Evolutionary conservation across 352 stramenopile genomes (phyloP), one percentile per base, ranked within the genome.

Genomic region (Phytophthora pistaciae): DNA sequence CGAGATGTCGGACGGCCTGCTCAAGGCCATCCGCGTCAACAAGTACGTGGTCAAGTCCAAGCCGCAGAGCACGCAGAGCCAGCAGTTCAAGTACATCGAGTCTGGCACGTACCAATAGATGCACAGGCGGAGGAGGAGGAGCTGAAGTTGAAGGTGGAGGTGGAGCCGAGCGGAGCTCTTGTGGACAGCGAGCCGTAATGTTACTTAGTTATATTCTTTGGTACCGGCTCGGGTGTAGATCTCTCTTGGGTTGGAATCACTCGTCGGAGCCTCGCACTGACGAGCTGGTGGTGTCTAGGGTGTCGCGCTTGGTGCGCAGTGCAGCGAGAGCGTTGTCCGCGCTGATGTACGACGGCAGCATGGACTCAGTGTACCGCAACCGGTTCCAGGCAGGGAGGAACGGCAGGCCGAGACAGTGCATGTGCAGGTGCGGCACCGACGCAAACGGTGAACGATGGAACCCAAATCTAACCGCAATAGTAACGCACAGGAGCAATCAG

Each of bases 1-100:
- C 53, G 87, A 96, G 66, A 94, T 92, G 82, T 92, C 88, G 52
- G 88, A 96, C 62, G 86, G 85, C 1, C 68, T 96, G 54, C 80
- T 96, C 56, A 96, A 96, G 74, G 79, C 84, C 33, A 92, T 96
- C 58, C 81, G 85, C 48, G 84, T 94, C 13, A 93, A 93, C 82
- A 96, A 94, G 73, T 96, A 94, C 70, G 83, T 91, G 56, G 84
- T 88, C 56, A 93, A 93, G 78, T 85, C 76, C 60, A 94, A 93
- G 70, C 83, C 87, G 20, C 80, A 80, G 72, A 91, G 84, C 67
- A 94, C 87, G 38, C 88, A 96, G 67, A 83, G 81, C 48, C 81
- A 86, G 48, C 84, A 92, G 66, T 96, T 93, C 78, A 93, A 93
- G 69, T 96, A 89, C 74, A 94, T 96, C 60, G 88, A 96, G 64